Evolutionary conservation across 106 monocot genomes (phyloP).

Genomic region (Chionographis japonica): DNA sequence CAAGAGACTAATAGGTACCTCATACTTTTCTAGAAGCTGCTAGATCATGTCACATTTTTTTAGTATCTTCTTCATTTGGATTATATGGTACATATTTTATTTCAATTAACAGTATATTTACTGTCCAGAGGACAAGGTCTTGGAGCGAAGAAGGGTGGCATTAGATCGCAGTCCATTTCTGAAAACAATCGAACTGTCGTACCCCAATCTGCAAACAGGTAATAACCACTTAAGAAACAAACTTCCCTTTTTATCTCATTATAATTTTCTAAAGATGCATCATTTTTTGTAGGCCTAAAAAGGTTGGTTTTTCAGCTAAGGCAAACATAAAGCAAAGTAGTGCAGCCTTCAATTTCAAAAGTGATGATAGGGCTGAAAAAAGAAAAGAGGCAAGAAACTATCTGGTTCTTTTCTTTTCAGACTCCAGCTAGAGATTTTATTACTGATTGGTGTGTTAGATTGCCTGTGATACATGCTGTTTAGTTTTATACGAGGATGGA

Average conservation of each 20-base stretch:
- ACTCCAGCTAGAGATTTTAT: neutral
- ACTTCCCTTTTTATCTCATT: neutral
- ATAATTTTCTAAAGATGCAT: neutral
- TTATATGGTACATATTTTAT: neutral
- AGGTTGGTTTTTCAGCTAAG: constrained; percentile 5
- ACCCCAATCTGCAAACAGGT: constrained; percentile 29
- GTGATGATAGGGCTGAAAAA: constrained; percentile 70
- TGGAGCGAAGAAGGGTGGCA: constrained; percentile 19
- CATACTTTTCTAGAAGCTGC: neutral
- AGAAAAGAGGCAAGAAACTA: constrained; percentile 59
- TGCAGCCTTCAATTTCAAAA: constrained; percentile 46
- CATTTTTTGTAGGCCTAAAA: constrained; percentile 25
- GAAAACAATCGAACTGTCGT: constrained; percentile 14
- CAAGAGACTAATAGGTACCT: constrained; percentile 41
- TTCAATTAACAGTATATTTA: constrained; percentile 3
- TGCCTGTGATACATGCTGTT: constrained; percentile 3
- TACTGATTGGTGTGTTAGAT: neutral
- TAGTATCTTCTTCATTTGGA: neutral
- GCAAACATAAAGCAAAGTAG: constrained; percentile 21
- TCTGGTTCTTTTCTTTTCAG: neutral
- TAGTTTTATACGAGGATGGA: constrained; percentile 64
- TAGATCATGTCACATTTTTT: neutral
- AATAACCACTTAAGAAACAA: neutral
- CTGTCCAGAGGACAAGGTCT: constrained; percentile 13
- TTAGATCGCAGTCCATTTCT: constrained; percentile 7